Evolutionary conservation across 2,329 filamentous ascomycete genomes (phyloP).

Genomic region (Neofusicoccum laricinum): DNA sequence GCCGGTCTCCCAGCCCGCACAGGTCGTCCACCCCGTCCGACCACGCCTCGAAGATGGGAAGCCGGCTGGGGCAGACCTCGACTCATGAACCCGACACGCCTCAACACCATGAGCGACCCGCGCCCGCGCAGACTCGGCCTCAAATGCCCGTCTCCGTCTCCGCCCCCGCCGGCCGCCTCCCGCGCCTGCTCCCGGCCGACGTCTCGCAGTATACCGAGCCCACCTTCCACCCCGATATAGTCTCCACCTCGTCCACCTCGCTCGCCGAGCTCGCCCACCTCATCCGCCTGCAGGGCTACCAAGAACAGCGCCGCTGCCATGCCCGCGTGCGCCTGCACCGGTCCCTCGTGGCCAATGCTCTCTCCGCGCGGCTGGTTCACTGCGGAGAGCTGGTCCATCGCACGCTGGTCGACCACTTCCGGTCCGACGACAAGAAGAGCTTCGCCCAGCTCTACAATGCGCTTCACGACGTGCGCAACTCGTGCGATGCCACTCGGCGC

Average conservation of each 20-base stretch:
- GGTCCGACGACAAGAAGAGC: slow-evolving; percentile 72
- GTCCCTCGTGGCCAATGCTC: slow-evolving; percentile 70
- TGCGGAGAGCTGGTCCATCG: slow-evolving; percentile 73
- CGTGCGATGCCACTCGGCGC: slow-evolving; percentile 68
- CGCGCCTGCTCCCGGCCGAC: slow-evolving; percentile 62
- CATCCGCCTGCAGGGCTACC: slow-evolving; percentile 74
- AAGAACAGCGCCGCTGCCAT: slow-evolving; percentile 74
- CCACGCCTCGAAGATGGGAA: slow-evolving; percentile 32
- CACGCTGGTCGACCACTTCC: slow-evolving; percentile 74
- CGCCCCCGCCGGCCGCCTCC: slow-evolving; percentile 44
- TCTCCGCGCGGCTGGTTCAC: slow-evolving; percentile 70
- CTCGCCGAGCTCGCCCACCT: slow-evolving; percentile 76
- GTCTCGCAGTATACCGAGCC: slow-evolving; percentile 65
- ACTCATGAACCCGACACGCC: slow-evolving; percentile 19
- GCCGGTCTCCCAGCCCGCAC: slow-evolving; percentile 56
- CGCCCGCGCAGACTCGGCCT: slow-evolving; percentile 21
- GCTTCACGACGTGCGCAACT: slow-evolving; percentile 74
- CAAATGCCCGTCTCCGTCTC: slow-evolving; percentile 44
- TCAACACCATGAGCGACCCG: slow-evolving; percentile 22
- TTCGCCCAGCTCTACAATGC: slow-evolving; percentile 75
- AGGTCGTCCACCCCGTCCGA: slow-evolving; percentile 39
- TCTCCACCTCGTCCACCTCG: slow-evolving; percentile 61
- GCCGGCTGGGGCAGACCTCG: slow-evolving; percentile 32
- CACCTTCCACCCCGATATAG: slow-evolving; percentile 55
- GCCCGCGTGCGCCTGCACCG: slow-evolving; percentile 71